A percentile compares a stretch with the other conserved stretches of the same genome.
Evolutionary conservation across 768 basidiomycete species (phyloP).

Genomic region (Boletales sp.): DNA sequence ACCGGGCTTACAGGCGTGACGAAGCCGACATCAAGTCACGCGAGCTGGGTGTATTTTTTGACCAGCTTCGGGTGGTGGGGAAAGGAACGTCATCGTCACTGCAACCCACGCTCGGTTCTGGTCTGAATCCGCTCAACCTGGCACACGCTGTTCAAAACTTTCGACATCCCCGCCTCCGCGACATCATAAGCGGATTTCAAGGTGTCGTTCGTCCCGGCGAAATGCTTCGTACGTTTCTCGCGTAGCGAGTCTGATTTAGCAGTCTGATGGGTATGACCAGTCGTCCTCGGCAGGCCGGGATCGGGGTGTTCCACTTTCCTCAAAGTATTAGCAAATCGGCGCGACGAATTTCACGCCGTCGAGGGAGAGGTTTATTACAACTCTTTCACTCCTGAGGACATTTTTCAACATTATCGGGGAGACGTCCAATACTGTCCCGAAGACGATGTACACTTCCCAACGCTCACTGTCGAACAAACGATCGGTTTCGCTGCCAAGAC

Average conservation of each 20-base stretch:
- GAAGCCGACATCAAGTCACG: constrained; percentile 49
- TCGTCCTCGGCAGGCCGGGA: constrained; percentile 83
- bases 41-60: constrained; percentile 59
- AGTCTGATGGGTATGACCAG: constrained; percentile 33
- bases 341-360: constrained; percentile 62
- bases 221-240: constrained; percentile 56
- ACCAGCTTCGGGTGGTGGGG: constrained; percentile 57
- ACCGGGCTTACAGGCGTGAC: constrained; percentile 35
- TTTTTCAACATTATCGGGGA: constrained; percentile 66
- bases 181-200: constrained; percentile 50
- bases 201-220: constrained; percentile 60
- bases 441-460: constrained; percentile 6
- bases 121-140: constrained; percentile 51
- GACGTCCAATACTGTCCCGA: constrained; percentile 73
- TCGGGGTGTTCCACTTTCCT: constrained; percentile 84
- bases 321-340: constrained; percentile 76
- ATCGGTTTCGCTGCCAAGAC: constrained; percentile 66
- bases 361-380: constrained; percentile 75
- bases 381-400: constrained; percentile 62
- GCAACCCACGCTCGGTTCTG: constrained; percentile 60
- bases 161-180: constrained; percentile 60
- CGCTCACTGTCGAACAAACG: constrained; percentile 76
- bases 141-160: constrained; percentile 40
- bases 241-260: neutral
- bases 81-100: constrained; percentile 52